Evolutionary conservation across 257 asterid species (phyloP).

Genomic region (Salvia rosmarinus): DNA sequence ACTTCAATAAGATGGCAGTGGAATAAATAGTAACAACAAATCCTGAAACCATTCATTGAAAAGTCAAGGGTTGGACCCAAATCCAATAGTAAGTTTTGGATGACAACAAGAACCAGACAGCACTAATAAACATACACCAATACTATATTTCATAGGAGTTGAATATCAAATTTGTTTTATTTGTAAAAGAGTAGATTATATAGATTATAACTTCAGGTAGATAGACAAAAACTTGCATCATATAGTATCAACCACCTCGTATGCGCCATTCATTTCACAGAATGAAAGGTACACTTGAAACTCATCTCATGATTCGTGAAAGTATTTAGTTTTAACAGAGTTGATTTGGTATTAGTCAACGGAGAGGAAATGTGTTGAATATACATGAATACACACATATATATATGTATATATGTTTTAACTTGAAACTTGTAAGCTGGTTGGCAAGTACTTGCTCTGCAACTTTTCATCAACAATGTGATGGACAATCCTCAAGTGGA

Average conservation of each 20-base stretch:
- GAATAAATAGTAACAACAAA: constrained; percentile 78
- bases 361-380: background rate
- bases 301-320: constrained; percentile 2
- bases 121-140: no score
- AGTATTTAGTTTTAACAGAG: background rate
- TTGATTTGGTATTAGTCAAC: background rate
- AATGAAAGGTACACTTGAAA: constrained; percentile 18
- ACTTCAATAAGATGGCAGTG: constrained; percentile 78
- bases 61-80: constrained; percentile 22
- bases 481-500: background rate
- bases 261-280: constrained; percentile 5
- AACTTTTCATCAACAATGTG: background rate
- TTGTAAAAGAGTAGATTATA: constrained; percentile 2
- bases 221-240: constrained; percentile 12
- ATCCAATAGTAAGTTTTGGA: background rate
- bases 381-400: no score
- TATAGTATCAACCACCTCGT: constrained; percentile 23
- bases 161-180: constrained; percentile 20
- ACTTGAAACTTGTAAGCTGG: no score
- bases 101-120: constrained; percentile 6
- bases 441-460: background rate
- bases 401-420: no score
- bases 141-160: constrained; percentile 22
- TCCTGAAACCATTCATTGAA: constrained; percentile 47
- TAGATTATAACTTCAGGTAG: constrained; percentile 17